phyloP scores from a whole-genome alignment of 2,329 filamentous ascomycete species.

The Hypoxylon sp. region DNA sequence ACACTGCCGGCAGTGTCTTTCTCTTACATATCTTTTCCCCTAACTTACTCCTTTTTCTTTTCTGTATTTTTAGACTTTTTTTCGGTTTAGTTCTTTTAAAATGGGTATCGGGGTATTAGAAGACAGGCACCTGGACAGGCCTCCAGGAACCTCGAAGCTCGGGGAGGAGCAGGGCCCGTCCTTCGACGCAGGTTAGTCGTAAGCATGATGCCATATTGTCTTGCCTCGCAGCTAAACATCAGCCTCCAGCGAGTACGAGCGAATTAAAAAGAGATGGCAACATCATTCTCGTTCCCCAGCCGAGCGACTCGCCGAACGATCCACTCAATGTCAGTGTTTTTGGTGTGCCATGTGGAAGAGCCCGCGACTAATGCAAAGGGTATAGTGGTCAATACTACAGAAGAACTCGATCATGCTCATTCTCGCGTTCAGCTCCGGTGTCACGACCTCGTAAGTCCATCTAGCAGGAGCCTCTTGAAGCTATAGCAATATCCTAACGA shows the following conservation, averaged over 20 bases:
- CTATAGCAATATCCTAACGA: slow-evolving; percentile 18
- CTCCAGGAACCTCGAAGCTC: slow-evolving; percentile 45
- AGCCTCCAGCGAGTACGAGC: slow-evolving; percentile 30
- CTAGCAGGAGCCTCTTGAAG: not conserved
- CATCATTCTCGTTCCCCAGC: slow-evolving; percentile 47
- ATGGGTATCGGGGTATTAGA: slow-evolving; percentile 46
- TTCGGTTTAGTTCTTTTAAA: slow-evolving; percentile 14
- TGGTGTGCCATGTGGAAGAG: not conserved
- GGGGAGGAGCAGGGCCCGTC: slow-evolving; percentile 34
- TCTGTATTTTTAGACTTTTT: slow-evolving; percentile 22
- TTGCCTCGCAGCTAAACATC: slow-evolving; percentile 14
- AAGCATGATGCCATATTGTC: not conserved
- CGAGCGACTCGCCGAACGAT: slow-evolving; percentile 47
- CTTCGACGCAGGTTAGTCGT: slow-evolving; percentile 37
- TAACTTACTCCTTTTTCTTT: slow-evolving; percentile 20
- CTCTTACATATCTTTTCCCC: slow-evolving; percentile 17
- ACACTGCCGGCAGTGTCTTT: slow-evolving; percentile 44
- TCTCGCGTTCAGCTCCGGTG: slow-evolving; percentile 45
- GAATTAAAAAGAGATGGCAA: slow-evolving; percentile 45
- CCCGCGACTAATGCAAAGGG: slow-evolving; percentile 19
- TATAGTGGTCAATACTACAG: slow-evolving; percentile 41
- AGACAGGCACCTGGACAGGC: slow-evolving; percentile 42
- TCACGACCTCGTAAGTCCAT: slow-evolving; percentile 43
- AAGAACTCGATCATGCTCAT: slow-evolving; percentile 46
- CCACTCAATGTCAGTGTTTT: slow-evolving; percentile 43